Evolutionary conservation across 1,284 basidiomycete genomes (phyloP).

Genomic region (Ustilago cynodontis): DNA sequence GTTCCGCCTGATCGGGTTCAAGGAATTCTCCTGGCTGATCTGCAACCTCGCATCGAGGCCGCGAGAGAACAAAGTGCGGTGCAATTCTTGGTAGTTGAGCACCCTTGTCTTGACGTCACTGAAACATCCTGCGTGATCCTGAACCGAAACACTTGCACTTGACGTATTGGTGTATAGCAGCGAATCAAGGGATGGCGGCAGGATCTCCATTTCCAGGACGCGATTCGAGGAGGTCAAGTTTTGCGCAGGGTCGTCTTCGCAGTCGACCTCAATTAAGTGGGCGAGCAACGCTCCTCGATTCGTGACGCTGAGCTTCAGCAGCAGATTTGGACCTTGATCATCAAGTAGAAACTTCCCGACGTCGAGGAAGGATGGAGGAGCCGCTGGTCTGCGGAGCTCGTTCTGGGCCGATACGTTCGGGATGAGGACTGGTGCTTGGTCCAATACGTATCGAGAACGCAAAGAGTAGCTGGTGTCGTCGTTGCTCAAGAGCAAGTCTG

Average conservation of each 20-base stretch:
- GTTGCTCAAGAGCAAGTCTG: neutral
- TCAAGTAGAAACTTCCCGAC: constrained; percentile 1
- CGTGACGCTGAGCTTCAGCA: constrained; percentile 13
- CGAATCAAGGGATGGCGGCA: constrained; percentile 8
- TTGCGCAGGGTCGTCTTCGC: neutral
- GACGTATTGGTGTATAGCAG: constrained; percentile 3
- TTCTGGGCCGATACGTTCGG: neutral
- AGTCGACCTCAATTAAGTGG: neutral
- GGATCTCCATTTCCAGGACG: neutral
- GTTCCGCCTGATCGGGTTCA: neutral
- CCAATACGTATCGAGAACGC: constrained; percentile 7
- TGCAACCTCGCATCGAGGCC: neutral
- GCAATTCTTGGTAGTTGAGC: constrained; percentile 10
- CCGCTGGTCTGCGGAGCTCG: neutral
- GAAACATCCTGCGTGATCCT: neutral
- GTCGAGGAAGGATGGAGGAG: constrained; percentile 12
- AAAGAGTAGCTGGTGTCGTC: neutral
- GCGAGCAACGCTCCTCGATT: constrained; percentile 16
- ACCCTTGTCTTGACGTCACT: constrained; percentile 23
- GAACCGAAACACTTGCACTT: neutral
- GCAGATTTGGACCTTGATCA: neutral
- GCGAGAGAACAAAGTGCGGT: constrained; percentile 12
- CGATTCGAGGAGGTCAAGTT: neutral
- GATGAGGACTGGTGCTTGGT: constrained; percentile 18
- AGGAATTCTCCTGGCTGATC: neutral